Evolutionary conservation across 2,329 filamentous ascomycete species (phyloP).

Genomic region (Aspergillus intermedius): DNA sequence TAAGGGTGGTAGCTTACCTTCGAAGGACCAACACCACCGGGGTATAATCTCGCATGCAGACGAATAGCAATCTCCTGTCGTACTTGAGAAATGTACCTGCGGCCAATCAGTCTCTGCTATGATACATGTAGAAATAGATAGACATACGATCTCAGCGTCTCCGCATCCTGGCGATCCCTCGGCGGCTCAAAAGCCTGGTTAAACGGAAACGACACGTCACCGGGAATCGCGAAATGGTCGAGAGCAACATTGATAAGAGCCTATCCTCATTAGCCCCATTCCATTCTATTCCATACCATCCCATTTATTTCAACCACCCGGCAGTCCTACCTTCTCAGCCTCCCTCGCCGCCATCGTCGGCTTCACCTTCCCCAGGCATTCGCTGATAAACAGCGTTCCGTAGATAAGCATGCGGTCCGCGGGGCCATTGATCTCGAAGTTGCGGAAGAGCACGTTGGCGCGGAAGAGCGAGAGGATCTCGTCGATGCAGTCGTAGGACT

Average conservation of each 20-base stretch:
- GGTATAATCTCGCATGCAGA: slow-evolving; percentile 80
- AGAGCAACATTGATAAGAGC: slow-evolving; percentile 85
- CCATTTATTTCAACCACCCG: no score
- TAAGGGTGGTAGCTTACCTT: slow-evolving; percentile 40
- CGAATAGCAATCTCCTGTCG: slow-evolving; percentile 82
- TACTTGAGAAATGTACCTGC: slow-evolving; percentile 69
- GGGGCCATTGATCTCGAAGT: slow-evolving; percentile 97
- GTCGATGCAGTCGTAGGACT: slow-evolving; percentile 94
- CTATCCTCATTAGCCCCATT: slow-evolving; percentile 38
- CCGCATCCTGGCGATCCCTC: slow-evolving; percentile 77
- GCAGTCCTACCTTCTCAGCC: slow-evolving; percentile 52
- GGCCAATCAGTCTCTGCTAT: neutral
- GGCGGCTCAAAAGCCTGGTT: slow-evolving; percentile 97
- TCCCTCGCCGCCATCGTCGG: slow-evolving; percentile 61
- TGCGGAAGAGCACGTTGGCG: slow-evolving; percentile 97
- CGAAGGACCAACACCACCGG: slow-evolving; percentile 62
- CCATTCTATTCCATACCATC: no score
- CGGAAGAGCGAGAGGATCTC: slow-evolving; percentile 90
- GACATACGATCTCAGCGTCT: slow-evolving; percentile 74
- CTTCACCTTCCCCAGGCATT: slow-evolving; percentile 82
- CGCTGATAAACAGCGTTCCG: slow-evolving; percentile 89
- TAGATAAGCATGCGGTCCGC: slow-evolving; percentile 94
- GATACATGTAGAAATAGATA: neutral
- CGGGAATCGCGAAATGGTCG: slow-evolving; percentile 91
- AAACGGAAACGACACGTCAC: slow-evolving; percentile 84